A percentile compares a stretch with the other conserved stretches of the same genome.
Conservation (phyloP, 495 filamentous ascomycete species). For the Polyplosphaeria fusca region DNA sequence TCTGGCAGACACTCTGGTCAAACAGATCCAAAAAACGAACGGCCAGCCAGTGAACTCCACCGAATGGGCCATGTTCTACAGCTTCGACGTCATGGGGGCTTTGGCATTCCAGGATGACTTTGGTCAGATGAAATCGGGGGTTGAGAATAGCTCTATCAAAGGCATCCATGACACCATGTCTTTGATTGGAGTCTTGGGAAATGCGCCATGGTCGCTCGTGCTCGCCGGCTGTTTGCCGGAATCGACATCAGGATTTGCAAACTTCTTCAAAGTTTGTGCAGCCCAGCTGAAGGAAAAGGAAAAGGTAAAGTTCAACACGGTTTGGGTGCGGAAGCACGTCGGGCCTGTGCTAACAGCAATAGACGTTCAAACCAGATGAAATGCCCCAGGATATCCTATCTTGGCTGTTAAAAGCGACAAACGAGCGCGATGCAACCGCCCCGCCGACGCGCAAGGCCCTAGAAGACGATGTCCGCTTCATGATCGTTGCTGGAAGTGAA, state of each 20-base stretch:
- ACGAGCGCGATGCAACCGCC: slow-evolving; percentile 17
- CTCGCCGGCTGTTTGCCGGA: slow-evolving; percentile 16
- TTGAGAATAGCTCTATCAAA: slow-evolving; percentile 28
- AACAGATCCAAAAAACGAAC: not conserved
- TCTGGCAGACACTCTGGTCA: slow-evolving; percentile 8
- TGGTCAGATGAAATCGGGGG: slow-evolving; percentile 31
- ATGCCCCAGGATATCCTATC: slow-evolving; percentile 20
- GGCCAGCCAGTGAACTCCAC: slow-evolving; percentile 37
- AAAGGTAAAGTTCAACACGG: too few relatives aligned
- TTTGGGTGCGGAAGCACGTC: too few relatives aligned
- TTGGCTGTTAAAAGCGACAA: slow-evolving; percentile 23
- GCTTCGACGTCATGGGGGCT: slow-evolving; percentile 43
- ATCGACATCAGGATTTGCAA: slow-evolving; percentile 3
- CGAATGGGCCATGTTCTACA: slow-evolving; percentile 41
- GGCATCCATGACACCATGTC: slow-evolving; percentile 29
- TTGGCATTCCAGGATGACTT: slow-evolving; percentile 43
- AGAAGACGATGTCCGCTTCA: slow-evolving; percentile 22
- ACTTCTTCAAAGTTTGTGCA: slow-evolving; percentile 17
- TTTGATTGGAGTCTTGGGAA: slow-evolving; percentile 19
- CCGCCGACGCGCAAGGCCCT: slow-evolving; percentile 6
- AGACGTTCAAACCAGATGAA: too few relatives aligned
- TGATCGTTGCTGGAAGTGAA: slow-evolving; percentile 37
- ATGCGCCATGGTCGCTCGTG: slow-evolving; percentile 20
- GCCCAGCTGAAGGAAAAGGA: slow-evolving; percentile 15
- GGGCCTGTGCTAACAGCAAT: too few relatives aligned